Base-by-base conservation (phyloP, 2,329 filamentous ascomycete genomes). In the Diaporthe citri region DNA sequence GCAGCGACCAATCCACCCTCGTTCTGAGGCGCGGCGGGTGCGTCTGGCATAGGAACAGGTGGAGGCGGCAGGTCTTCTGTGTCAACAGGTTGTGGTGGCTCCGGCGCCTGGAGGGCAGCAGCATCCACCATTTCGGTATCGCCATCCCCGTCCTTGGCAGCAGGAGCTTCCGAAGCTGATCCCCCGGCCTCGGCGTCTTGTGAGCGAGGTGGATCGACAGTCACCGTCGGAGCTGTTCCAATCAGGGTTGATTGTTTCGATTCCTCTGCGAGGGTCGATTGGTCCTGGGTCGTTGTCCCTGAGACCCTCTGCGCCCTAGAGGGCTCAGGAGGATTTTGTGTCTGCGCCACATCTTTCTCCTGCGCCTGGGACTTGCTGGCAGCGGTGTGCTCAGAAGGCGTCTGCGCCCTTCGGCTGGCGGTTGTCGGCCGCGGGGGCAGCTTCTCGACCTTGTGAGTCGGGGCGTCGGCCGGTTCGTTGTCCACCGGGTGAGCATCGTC, bases 81-180 rank as follows among this genome's bases (percentile, higher is more conserved):
- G 2, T 76, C 75, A 10, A 72, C 55, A 41, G 75, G 75, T 28
- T 76, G 75, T 22, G 56, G 43, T 25, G 75, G 75, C 51, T 76
- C 75, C 36, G 73, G 72, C n/a, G 75, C 62, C 62, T 72, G 46
- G n/a, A 62, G 57, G 17, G 88, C 87, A 41, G 90, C 88, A 56
- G 87, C 87, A 82, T 94, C 93, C 48, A 88, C 87, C 90, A 95
- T 94, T 73, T 92, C 88, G 72, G 93, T 87, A 82, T 95, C 92
- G 36, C 90, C 88, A 78, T 92, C 90, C 5, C 89, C 82, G 76
- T 87, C 83, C 77, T 85, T 86, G 64, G 80, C 82, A n/a, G 77
- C 77, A 59, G 76, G 77, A 69, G 76, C 22, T 22, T 52, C 57
- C 5, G 64, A 72, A 51, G 74, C 55, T 51, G 76, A 57, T 4